Evolutionary conservation across 2,329 filamentous ascomycete genomes (phyloP).

Genomic region (Bretziella fagacearum): DNA sequence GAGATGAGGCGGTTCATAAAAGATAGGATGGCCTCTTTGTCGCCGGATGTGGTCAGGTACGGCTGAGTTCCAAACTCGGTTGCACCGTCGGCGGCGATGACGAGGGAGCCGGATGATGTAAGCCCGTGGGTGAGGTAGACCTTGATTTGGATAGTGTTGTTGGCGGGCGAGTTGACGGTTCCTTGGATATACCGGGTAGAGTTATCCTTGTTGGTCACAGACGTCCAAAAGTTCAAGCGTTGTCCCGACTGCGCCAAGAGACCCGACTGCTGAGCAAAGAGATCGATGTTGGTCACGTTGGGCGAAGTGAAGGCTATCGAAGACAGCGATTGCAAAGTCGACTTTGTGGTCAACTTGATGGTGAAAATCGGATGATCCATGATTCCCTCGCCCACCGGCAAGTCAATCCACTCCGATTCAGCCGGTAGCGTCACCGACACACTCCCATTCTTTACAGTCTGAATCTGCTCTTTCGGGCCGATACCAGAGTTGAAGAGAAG

Average conservation of each 20-base stretch:
- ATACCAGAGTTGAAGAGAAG: conserved; percentile 52
- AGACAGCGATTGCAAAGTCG: conserved; percentile 16
- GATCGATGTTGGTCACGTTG: conserved; percentile 19
- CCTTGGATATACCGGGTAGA: conserved; percentile 30
- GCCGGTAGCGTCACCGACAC: conserved; percentile 37
- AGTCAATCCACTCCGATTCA: conserved; percentile 35
- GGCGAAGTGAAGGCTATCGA: conserved; percentile 19
- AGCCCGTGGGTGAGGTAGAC: conserved; percentile 48
- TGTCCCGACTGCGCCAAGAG: conserved; percentile 30
- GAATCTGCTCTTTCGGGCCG: conserved; percentile 42
- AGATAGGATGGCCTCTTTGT: conserved; percentile 45
- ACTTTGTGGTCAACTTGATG: conserved; percentile 20
- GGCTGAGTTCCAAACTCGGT: conserved; percentile 44
- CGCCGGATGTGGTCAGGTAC: conserved; percentile 40
- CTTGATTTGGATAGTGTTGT: conserved; percentile 35
- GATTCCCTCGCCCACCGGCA: conserved; percentile 42
- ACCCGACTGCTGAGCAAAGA: conserved; percentile 24
- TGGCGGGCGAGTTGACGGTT: conserved; percentile 51
- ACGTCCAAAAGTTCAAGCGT: conserved; percentile 31
- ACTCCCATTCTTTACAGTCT: conserved; percentile 31
- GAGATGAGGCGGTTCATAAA: conserved; percentile 36
- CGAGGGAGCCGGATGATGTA: conserved; percentile 41
- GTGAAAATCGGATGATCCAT: conserved; percentile 35
- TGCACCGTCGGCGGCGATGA: conserved; percentile 39
- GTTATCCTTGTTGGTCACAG: conserved; percentile 30